phyloP scores from a whole-genome alignment of 1,139 yeast genomes.

The Starmera stellimalicola region DNA sequence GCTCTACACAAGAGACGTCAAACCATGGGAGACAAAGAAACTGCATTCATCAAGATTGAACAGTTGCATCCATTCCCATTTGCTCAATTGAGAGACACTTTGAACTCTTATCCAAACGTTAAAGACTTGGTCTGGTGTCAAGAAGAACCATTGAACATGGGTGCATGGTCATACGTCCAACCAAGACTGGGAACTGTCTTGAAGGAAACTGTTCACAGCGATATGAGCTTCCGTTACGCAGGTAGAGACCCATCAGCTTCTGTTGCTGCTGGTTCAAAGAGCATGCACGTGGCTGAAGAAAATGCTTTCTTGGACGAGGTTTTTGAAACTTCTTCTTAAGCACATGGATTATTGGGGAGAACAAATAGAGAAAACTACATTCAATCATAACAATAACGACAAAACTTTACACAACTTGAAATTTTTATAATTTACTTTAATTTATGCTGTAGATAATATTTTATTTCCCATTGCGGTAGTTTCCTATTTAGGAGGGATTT shows the following conservation, averaged over 20 bases:
- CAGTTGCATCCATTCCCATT: conserved; percentile 99
- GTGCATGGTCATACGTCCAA: conserved; percentile 68
- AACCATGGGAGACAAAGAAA: conserved; percentile 60
- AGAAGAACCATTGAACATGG: conserved; percentile 99
- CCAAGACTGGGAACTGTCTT: conserved; percentile 79
- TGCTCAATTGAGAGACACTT: conserved; percentile 80
- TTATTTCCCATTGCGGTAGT: too few species aligned
- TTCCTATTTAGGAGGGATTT: too few species aligned
- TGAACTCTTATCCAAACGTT: conserved; percentile 71
- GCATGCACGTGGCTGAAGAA: conserved; percentile 84
- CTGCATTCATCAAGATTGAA: conserved; percentile 86
- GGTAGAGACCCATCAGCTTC: conserved; percentile 98
- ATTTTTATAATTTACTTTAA: too few species aligned
- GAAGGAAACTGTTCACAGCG: conserved; percentile 62
- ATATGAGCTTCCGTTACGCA: conserved; percentile 63
- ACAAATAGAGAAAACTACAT: neutral
- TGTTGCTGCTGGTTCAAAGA: conserved; percentile 96
- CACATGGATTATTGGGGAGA: too few species aligned
- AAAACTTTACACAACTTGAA: too few species aligned
- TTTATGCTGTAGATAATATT: too few species aligned
- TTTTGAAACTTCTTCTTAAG: too few species aligned
- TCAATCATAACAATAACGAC: too few species aligned
- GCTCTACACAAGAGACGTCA: conserved; percentile 87
- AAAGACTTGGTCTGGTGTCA: conserved; percentile 95
- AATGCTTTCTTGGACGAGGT: conserved; percentile 77